Evolutionary conservation across 2,329 filamentous ascomycete genomes (phyloP).

Genomic region (Parascedosporium putredinis): DNA sequence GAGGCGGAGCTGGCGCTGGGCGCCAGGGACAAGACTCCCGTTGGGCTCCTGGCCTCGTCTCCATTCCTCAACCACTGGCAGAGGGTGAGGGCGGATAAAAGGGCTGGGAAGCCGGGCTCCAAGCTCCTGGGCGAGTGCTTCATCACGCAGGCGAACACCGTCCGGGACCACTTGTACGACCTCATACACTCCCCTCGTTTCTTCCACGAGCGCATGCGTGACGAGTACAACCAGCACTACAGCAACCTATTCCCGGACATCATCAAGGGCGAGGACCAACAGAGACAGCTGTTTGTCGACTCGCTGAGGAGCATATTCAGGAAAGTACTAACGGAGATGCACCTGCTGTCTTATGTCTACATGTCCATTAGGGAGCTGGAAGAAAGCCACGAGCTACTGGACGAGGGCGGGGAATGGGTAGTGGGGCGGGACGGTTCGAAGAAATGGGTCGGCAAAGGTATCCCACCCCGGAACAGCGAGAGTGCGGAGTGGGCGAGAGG

Average conservation of each 20-base stretch:
- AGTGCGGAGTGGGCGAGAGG: too few species aligned
- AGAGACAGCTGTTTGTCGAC: not conserved
- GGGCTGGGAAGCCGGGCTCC: not conserved
- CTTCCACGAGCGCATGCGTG: not conserved
- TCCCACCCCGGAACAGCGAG: too few species aligned
- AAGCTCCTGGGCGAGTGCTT: not conserved
- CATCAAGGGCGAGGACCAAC: not conserved
- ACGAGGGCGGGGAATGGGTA: not conserved
- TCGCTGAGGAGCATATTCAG: not conserved
- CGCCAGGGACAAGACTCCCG: not conserved
- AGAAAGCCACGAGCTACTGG: not conserved
- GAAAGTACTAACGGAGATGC: not conserved
- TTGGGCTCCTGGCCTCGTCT: not conserved
- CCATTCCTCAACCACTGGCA: not conserved
- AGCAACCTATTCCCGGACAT: not conserved
- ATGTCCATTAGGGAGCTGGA: not conserved
- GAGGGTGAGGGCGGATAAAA: not conserved
- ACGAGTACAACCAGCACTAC: slow-evolving; percentile 1
- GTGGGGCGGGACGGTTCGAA: not conserved
- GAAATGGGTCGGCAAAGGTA: too few species aligned
- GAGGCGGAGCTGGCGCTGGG: not conserved
- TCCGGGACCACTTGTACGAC: not conserved
- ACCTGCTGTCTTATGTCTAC: not conserved
- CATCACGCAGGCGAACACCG: not conserved
- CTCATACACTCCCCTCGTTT: not conserved